phyloP scores from a whole-genome alignment of 2,329 filamentous ascomycete species.

The Fusarium heterosporum region DNA sequence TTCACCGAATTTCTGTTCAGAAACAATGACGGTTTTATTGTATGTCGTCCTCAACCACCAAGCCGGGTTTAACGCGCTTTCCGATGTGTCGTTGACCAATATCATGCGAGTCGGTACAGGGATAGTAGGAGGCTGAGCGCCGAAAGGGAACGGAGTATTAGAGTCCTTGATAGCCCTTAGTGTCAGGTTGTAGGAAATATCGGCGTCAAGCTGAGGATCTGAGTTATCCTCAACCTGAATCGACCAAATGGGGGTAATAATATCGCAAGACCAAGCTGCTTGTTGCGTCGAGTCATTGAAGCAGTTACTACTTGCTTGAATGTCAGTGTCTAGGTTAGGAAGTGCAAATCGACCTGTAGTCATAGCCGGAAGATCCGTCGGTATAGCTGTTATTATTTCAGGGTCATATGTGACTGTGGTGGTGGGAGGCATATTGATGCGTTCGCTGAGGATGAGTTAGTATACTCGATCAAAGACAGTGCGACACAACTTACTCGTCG shows the following conservation, averaged over 20 bases:
- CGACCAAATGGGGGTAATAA: slow-evolving; percentile 59
- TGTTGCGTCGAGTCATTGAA: slow-evolving; percentile 66
- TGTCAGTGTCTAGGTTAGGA: slow-evolving; percentile 63
- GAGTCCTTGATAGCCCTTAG: slow-evolving; percentile 51
- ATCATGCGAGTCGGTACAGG: slow-evolving; percentile 53
- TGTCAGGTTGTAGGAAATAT: slow-evolving; percentile 56
- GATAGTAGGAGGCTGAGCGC: slow-evolving; percentile 64
- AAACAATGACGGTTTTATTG: slow-evolving; percentile 68
- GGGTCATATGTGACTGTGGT: slow-evolving; percentile 59
- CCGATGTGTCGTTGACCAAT: slow-evolving; percentile 65
- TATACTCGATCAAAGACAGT: not conserved
- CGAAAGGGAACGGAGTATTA: slow-evolving; percentile 60
- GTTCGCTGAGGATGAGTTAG: slow-evolving; percentile 29
- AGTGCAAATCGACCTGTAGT: slow-evolving; percentile 67
- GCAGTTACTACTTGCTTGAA: slow-evolving; percentile 64
- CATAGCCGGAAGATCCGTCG: slow-evolving; percentile 63
- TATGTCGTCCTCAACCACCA: slow-evolving; percentile 65
- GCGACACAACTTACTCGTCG: slow-evolving; percentile 30
- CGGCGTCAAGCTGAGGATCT: slow-evolving; percentile 37
- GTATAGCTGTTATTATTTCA: slow-evolving; percentile 61
- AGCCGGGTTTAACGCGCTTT: slow-evolving; percentile 63
- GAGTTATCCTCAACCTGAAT: slow-evolving; percentile 54
- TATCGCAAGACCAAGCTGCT: slow-evolving; percentile 73
- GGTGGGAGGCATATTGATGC: slow-evolving; percentile 47
- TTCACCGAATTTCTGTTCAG: slow-evolving; percentile 55